Evolutionary conservation across 106 monocot genomes (phyloP).

Genomic region (Apostasia ramifera): DNA sequence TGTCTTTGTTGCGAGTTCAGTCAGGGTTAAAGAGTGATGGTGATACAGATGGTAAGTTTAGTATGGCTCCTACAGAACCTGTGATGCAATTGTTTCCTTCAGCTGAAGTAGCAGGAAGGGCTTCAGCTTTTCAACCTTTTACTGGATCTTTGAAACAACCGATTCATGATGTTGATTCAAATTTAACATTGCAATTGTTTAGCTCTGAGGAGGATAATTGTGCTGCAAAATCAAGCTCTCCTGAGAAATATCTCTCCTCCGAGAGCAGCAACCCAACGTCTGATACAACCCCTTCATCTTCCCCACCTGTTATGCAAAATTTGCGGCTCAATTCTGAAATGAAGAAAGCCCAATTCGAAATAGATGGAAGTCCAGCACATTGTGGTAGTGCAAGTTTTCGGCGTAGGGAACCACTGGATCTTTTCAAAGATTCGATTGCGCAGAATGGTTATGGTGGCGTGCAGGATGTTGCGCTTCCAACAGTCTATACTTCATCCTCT

Average conservation of each 20-base stretch:
- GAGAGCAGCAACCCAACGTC: conserved; percentile 92
- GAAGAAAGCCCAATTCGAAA: conserved; percentile 14
- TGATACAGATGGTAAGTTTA: too few relatives aligned
- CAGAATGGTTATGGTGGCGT: conserved; percentile 1
- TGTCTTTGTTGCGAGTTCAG: too few relatives aligned
- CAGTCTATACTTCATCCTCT: conserved; percentile 51
- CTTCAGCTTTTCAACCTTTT: conserved; percentile 6
- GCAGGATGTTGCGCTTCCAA: conserved; percentile 9
- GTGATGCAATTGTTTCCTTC: too few relatives aligned
- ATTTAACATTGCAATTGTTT: conserved; percentile 65
- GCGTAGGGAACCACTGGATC: conserved; percentile 32
- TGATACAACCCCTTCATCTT: conserved; percentile 81
- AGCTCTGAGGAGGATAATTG: conserved; percentile 54
- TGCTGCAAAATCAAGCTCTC: conserved; percentile 48
- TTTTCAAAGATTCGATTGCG: conserved; percentile 33
- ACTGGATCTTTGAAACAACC: conserved; percentile 13
- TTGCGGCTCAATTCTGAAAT: conserved; percentile 57
- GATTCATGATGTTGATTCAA: conserved; percentile 12
- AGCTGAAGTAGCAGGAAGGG: neutral
- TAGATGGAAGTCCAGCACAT: conserved; percentile 31
- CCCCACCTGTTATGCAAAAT: conserved; percentile 62
- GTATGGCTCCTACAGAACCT: too few relatives aligned
- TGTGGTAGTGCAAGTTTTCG: conserved; percentile 42
- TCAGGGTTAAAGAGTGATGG: too few relatives aligned
- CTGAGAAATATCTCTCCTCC: conserved; percentile 71